These are phyloP conservation scores for Fraxinus ornus DNA, from an alignment of 305 asterid genomes.

Conservation along the genomic window DNA sequence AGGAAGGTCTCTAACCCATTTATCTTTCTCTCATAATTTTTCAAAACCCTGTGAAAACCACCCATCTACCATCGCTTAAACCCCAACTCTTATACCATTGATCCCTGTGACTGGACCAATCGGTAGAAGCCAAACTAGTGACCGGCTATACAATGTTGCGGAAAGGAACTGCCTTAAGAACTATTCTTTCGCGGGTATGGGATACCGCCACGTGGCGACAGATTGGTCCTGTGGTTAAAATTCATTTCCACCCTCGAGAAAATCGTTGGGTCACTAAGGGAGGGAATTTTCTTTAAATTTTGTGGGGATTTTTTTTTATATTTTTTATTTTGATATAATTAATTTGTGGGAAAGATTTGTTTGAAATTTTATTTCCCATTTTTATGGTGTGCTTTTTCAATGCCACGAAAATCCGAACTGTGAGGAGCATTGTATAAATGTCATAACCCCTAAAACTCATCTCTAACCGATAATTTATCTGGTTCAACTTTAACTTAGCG, in stretches of 20 bases:
- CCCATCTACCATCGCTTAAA: constrained; percentile 54
- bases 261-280: constrained; percentile 79
- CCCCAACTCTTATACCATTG: constrained; percentile 90
- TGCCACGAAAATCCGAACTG: constrained; percentile 37
- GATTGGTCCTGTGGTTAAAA: constrained; percentile 52
- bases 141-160: constrained; percentile 55
- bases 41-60: constrained; percentile 84
- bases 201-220: constrained; percentile 68
- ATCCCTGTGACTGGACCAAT: constrained; percentile 56
- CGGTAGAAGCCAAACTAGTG: constrained; percentile 38
- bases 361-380: constrained; percentile 17
- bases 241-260: constrained; percentile 56
- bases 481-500: constrained; percentile 57
- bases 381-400: constrained; percentile 22
- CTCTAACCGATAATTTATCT: constrained; percentile 40
- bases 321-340: background rate
- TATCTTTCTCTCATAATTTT: background rate
- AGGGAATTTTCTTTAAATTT: constrained; percentile 44
- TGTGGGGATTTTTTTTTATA: constrained; percentile 10
- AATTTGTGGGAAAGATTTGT: constrained; percentile 22
- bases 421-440: constrained; percentile 34
- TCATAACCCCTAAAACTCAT: constrained; percentile 42
- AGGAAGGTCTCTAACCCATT: constrained; percentile 28
- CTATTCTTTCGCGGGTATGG: constrained; percentile 48
- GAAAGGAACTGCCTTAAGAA: constrained; percentile 76